Base-by-base conservation (phyloP, 2,329 filamentous ascomycete species). In the Epichloe aotearoae region DNA sequence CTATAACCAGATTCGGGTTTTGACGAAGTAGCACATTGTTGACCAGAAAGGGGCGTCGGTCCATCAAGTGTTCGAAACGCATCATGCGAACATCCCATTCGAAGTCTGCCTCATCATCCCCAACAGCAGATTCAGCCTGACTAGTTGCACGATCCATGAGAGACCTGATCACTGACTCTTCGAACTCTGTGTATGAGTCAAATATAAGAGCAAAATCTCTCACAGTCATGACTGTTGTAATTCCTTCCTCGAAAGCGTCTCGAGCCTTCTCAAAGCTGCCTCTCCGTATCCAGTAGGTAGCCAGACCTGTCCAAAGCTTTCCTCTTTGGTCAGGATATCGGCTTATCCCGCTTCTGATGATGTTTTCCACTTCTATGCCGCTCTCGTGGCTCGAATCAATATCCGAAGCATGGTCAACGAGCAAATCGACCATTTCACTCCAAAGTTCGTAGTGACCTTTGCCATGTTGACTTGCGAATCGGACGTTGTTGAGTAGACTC, bases 191-290 rank as follows among this genome's bases (percentile, higher is more conserved):
- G 62, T 97, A 98, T 0, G 90, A 86, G 66, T 98, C 93, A 60
- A 98, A 98, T 44, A 97, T 84, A 50, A 97, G 79, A 1, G 90
- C 94, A 63, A 98, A 98, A 69, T 98, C 93, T 51, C 93, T 84
- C 43, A 98, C 90, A 2, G 93, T 98, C 91, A 97, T 97, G 55
- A 96, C 94, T 1, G 91, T 97, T 11, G 88, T 95, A 57, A 97
- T 88, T 43, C 88, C 94, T 67, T 97, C 90, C 68, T 98, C 93
- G 57, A 95, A 97, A 3, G 94, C 77, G 65, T 98, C 93, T 56
- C 94, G 77, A 14, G 93, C 90, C 54, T 84, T 84, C 69, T 97
- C 94, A 62, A 96, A 97, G 62, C 86, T 89, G 43, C 90, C 90
- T 64, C 83, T 83, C 53, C 88, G 88, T 64, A 94, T 95, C 88